Percentiles rank a stretch among this genome's conserved stretches.
Evolutionary conservation across 2,329 filamentous ascomycete species (phyloP).

Genomic region (Cyphellophora europaea): DNA sequence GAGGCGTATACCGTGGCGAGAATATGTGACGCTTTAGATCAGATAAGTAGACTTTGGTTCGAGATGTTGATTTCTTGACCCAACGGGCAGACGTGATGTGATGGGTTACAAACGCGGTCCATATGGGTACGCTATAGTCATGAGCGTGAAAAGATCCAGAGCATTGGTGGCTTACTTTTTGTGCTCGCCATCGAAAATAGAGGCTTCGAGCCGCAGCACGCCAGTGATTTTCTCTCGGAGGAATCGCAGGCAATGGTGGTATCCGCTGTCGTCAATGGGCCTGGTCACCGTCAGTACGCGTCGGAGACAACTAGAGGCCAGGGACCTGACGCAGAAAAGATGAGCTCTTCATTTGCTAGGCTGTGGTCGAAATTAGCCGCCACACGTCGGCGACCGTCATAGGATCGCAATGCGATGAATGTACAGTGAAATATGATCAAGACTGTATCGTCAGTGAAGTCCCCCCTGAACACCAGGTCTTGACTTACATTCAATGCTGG

Average conservation of each 20-base stretch:
- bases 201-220: constrained; percentile 48
- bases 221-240: constrained; percentile 42
- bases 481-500: constrained; percentile 43
- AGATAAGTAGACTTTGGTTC: constrained; percentile 37
- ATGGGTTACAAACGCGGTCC: constrained; percentile 49
- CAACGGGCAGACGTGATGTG: constrained; percentile 38
- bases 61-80: constrained; percentile 27
- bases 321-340: constrained; percentile 44
- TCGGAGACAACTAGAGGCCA: no score
- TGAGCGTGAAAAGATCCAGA: constrained; percentile 1
- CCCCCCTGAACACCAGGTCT: no score
- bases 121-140: constrained; percentile 42
- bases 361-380: constrained; percentile 37
- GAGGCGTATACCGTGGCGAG: constrained; percentile 39
- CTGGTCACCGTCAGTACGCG: no score
- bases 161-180: constrained; percentile 28
- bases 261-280: constrained; percentile 42
- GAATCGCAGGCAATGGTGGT: constrained; percentile 45
- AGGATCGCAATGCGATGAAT: constrained; percentile 48
- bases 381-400: constrained; percentile 37
- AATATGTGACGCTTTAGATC: constrained; percentile 46
- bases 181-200: constrained; percentile 42
- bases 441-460: no score
- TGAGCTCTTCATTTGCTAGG: constrained; percentile 35
- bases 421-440: constrained; percentile 50